Conservation (phyloP, 108 stramenopile species). For the Ochromonas danica region DNA sequence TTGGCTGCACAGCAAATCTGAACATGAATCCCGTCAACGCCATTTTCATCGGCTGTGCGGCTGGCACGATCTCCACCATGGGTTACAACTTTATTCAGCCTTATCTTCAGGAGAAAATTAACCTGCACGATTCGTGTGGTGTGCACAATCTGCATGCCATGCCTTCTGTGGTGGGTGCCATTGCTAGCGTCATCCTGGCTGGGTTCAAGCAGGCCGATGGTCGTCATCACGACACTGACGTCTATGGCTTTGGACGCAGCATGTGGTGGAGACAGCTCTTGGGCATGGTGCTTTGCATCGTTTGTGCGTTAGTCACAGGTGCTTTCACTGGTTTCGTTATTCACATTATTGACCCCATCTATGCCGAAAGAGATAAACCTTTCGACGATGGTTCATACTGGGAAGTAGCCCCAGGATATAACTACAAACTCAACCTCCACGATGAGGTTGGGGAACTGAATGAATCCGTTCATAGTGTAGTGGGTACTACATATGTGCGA, state of each 20-base stretch:
- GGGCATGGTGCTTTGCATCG: background rate
- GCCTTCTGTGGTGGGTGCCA: constrained; percentile 33
- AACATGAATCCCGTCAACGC: constrained; percentile 53
- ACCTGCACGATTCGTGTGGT: constrained; percentile 36
- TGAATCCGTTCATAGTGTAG: too few relatives aligned
- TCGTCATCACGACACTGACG: background rate
- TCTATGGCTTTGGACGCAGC: background rate
- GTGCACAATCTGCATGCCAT: constrained; percentile 39
- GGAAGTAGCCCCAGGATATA: background rate
- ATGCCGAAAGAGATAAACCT: background rate
- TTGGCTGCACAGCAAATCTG: constrained; percentile 55
- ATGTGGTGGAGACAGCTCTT: background rate
- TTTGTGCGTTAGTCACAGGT: background rate
- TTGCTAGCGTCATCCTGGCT: background rate
- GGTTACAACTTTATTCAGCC: constrained; percentile 31
- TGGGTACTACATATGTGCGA: too few relatives aligned
- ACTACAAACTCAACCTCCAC: too few relatives aligned
- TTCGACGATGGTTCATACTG: background rate
- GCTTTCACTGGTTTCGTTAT: background rate
- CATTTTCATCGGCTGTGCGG: constrained; percentile 35
- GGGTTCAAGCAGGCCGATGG: background rate
- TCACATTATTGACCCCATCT: background rate
- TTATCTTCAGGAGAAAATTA: background rate
- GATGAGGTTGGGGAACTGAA: too few relatives aligned
- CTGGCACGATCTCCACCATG: constrained; percentile 25